These are phyloP conservation scores for Ampelocalamus luodianensis DNA, from an alignment of 176 grass and related monocot species.

Conservation along the genomic window DNA sequence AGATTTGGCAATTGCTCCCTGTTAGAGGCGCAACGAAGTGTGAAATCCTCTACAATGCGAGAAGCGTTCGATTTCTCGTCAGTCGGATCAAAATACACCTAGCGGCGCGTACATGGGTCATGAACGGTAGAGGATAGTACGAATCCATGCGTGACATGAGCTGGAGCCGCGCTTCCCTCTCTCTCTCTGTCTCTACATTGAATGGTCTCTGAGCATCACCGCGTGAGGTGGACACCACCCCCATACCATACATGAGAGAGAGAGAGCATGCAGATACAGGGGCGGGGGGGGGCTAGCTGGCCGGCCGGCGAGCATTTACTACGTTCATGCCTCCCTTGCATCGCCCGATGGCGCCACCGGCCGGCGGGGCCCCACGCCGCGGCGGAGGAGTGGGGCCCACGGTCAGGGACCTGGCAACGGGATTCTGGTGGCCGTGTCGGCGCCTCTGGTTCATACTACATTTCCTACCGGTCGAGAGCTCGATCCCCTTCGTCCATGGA, in stretches of 20 bases:
- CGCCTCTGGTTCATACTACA: not conserved
- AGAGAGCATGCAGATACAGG: not conserved
- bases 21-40: too few species aligned
- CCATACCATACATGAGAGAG: not conserved
- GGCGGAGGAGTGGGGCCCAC: not conserved
- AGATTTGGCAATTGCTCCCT: not conserved
- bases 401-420: constrained; percentile 9
- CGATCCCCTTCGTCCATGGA: not conserved
- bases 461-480: not conserved
- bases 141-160: constrained; percentile 30
- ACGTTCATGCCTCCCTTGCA: constrained; percentile 62
- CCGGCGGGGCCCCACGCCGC: not conserved
- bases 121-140: not conserved
- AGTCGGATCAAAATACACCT: not conserved
- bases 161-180: constrained; percentile 37
- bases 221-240: constrained; percentile 52
- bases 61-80: not conserved
- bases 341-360: constrained; percentile 43
- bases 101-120: not conserved
- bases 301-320: constrained; percentile 44
- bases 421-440: constrained; percentile 32
- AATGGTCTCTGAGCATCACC: constrained; percentile 60
- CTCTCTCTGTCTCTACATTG: constrained; percentile 37
- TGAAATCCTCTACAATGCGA: not conserved
- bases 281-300: not conserved